Percentiles rank a stretch among this genome's conserved stretches.
Evolutionary conservation across 257 asterid species (phyloP).

Genomic region (Ilex asprella): DNA sequence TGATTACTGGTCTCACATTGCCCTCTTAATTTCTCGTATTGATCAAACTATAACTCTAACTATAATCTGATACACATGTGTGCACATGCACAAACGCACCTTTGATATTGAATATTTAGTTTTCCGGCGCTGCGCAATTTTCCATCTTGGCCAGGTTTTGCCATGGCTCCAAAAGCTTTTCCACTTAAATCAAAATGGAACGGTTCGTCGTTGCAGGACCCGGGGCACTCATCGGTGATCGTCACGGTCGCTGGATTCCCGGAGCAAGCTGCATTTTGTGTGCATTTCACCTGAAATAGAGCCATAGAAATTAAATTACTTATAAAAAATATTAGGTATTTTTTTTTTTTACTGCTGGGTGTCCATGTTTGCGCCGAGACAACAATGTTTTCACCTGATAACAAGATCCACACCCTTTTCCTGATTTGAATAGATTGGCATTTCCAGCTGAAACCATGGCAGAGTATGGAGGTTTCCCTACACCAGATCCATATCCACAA

Average conservation of each 20-base stretch:
- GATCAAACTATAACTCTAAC: too few relatives aligned
- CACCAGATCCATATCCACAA: conserved; percentile 28
- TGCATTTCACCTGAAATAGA: background rate
- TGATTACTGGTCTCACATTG: too few relatives aligned
- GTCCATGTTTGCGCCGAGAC: too few relatives aligned
- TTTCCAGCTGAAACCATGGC: conserved; percentile 34
- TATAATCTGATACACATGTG: too few relatives aligned
- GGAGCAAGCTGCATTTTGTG: background rate
- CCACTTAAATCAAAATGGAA: background rate
- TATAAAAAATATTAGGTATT: too few relatives aligned
- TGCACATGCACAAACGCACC: background rate
- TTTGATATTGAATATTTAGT: background rate
- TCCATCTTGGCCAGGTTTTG: background rate
- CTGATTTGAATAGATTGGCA: conserved; percentile 13
- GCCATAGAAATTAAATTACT: too few relatives aligned
- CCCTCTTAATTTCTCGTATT: too few relatives aligned
- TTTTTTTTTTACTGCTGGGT: too few relatives aligned
- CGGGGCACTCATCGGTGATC: background rate
- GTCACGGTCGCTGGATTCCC: background rate
- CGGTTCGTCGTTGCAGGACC: background rate
- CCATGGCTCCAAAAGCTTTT: background rate
- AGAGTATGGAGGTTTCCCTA: conserved; percentile 14
- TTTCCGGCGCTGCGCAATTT: background rate
- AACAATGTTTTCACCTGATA: conserved; percentile 4
- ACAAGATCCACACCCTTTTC: conserved; percentile 43